These are phyloP conservation scores for Bauhinia variegata DNA, from an alignment of 306 rosid species.

Conservation along the genomic window DNA sequence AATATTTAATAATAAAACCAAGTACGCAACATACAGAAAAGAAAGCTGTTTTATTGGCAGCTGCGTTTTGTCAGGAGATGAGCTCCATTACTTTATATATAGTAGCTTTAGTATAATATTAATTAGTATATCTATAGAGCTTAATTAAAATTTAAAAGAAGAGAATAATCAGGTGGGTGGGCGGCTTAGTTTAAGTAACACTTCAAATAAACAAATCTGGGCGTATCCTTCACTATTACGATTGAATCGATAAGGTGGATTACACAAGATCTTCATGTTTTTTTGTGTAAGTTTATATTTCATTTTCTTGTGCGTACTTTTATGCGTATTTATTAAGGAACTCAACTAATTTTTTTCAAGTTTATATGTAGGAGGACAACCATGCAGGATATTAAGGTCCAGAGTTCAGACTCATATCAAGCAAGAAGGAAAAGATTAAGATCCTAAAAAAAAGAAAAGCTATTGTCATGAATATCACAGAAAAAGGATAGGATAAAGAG, in stretches of 20 bases:
- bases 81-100: slow-evolving; percentile 30
- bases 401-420: too few species aligned
- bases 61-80: slow-evolving; percentile 40
- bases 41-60: slow-evolving; percentile 23
- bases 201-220: slow-evolving; percentile 33
- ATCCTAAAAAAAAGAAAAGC: neutral
- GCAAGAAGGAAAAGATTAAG: neutral
- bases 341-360: neutral
- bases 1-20: too few species aligned
- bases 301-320: slow-evolving; percentile 24
- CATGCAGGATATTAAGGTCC: too few species aligned
- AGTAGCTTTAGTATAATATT: neutral
- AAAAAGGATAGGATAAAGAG: neutral
- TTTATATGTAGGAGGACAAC: slow-evolving; percentile 21
- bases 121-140: neutral
- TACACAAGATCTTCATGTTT: slow-evolving; percentile 68
- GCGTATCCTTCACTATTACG: slow-evolving; percentile 46
- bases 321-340: neutral
- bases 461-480: neutral
- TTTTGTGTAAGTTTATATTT: slow-evolving; percentile 47
- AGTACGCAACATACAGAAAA: neutral
- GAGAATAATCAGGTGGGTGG: slow-evolving; percentile 62
- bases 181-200: slow-evolving; percentile 46
- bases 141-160: slow-evolving; percentile 1
- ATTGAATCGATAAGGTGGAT: slow-evolving; percentile 54